Base-by-base conservation (phyloP, 352 stramenopile genomes). In the Globisporangium cylindrosporum region DNA sequence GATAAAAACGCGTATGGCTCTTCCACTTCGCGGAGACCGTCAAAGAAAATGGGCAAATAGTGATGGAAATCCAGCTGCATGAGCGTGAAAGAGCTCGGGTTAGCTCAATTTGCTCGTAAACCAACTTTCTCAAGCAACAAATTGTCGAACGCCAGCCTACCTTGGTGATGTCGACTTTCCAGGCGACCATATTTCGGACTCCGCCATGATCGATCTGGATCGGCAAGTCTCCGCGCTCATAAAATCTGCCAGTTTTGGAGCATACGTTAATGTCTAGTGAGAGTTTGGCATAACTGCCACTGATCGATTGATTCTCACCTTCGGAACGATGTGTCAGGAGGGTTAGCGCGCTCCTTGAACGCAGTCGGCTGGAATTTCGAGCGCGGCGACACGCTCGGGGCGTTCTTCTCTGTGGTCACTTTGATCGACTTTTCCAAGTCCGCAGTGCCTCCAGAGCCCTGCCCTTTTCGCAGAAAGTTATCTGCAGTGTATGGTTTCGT, bases 11-110 rank as follows among this genome's bases (percentile, higher is more conserved):
- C 89, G 71, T 99, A 99, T 20, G 97, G 97, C 75, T 97, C 86
- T 74, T 99, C 96, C 12, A 98, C 74, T 73, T 99, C 97, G 27
- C 97, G 92, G 10, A 99, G 78, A 15, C 97, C 97, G 64, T 99
- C 97, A 64, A 99, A 99, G 79, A 99, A 99, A 64, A 99, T 98
- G 7, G 97, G 97, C 12, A 99, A 79, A 70, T 99, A 99, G 78
- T 99, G 96, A 70, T 99, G 97, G 70, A 98, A 99, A 73, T 99
- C 97, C 8, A 99, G 86, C 81, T 98, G 72, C 7, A 71, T 29
- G 24, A 4, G 66, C 8, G 14, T 62, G 9, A 12, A 29, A 20
- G 25, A n/a, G 10, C 38, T 38, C 22, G 10, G 41, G 14, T 46
- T 8, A 34, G 7, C 14, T 46, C 27, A 48, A 24, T 12, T 36